Evolutionary conservation across 768 basidiomycete species (phyloP).

Genomic region (Amanita pseudoporphyria): DNA sequence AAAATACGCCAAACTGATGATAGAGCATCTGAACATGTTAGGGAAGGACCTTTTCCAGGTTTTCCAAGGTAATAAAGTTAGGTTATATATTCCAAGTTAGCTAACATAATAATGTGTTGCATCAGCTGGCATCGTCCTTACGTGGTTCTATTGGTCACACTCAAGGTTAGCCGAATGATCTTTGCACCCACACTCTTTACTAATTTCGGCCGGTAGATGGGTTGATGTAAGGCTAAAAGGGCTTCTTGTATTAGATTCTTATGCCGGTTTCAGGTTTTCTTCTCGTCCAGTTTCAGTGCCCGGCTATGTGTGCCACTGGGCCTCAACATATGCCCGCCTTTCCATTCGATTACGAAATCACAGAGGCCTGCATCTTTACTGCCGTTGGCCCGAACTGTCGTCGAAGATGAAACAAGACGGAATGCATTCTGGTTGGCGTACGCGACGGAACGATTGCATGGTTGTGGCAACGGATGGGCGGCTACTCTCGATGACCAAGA

Average conservation of each 20-base stretch:
- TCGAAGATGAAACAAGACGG: slow-evolving; percentile 64
- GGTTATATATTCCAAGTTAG: neutral
- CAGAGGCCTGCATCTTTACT: slow-evolving; percentile 50
- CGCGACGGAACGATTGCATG: slow-evolving; percentile 55
- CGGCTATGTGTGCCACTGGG: slow-evolving; percentile 57
- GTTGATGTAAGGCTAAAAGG: slow-evolving; percentile 42
- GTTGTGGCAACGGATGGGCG: slow-evolving; percentile 64
- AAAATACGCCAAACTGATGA: slow-evolving; percentile 38
- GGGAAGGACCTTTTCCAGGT: slow-evolving; percentile 50
- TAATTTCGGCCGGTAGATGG: slow-evolving; percentile 38
- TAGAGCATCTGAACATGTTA: slow-evolving; percentile 35
- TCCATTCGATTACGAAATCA: slow-evolving; percentile 53
- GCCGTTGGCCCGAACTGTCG: slow-evolving; percentile 44
- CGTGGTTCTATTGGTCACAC: slow-evolving; percentile 70
- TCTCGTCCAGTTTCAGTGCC: slow-evolving; percentile 45
- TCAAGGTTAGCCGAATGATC: slow-evolving; percentile 38
- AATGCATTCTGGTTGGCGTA: slow-evolving; percentile 73
- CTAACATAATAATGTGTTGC: neutral
- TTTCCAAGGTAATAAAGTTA: slow-evolving; percentile 41
- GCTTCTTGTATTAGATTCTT: neutral
- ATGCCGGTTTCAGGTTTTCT: slow-evolving; percentile 39
- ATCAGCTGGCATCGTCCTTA: slow-evolving; percentile 51
- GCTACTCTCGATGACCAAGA: slow-evolving; percentile 65
- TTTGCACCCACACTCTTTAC: slow-evolving; percentile 4
- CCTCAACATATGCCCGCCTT: slow-evolving; percentile 58